Evolutionary conservation across 75 land plant species (phyloP).

Genomic region (Chamaecyparis obtusa): DNA sequence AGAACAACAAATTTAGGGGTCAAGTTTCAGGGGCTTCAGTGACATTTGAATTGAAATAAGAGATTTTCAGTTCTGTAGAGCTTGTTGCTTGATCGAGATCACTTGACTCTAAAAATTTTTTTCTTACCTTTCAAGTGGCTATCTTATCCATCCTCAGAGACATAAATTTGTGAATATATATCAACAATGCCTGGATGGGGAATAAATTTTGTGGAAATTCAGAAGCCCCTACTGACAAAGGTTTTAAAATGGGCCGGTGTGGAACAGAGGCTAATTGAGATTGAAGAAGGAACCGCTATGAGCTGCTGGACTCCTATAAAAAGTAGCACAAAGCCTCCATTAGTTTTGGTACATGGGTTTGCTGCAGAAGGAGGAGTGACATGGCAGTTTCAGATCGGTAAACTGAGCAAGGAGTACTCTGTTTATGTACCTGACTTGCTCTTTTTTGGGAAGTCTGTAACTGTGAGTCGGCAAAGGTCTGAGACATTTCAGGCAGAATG

Average conservation of each 20-base stretch:
- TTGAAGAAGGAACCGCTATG: conserved; percentile 59
- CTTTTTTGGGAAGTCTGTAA: conserved; percentile 63
- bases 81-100: not conserved
- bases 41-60: not conserved
- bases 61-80: not conserved
- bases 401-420: conserved; percentile 47
- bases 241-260: conserved; percentile 55
- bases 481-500: conserved; percentile 71
- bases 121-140: not conserved
- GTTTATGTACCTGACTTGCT: conserved; percentile 83
- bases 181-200: not conserved
- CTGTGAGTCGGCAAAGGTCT: conserved; percentile 42
- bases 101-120: not conserved
- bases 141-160: not conserved
- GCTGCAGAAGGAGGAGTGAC: conserved; percentile 68
- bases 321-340: conserved; percentile 37
- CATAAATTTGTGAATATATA: not conserved
- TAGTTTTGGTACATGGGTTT: conserved; percentile 76
- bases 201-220: conserved; percentile 54
- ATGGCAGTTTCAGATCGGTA: conserved; percentile 70
- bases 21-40: not conserved
- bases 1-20: not conserved
- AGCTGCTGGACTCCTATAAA: conserved; percentile 55
- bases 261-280: conserved; percentile 32
- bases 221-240: conserved; percentile 44